Evolutionary conservation across 805 yeast species (phyloP), one percentile per base, ranked within the genome.

Genomic region (Saccharomycopsis schoenii): DNA sequence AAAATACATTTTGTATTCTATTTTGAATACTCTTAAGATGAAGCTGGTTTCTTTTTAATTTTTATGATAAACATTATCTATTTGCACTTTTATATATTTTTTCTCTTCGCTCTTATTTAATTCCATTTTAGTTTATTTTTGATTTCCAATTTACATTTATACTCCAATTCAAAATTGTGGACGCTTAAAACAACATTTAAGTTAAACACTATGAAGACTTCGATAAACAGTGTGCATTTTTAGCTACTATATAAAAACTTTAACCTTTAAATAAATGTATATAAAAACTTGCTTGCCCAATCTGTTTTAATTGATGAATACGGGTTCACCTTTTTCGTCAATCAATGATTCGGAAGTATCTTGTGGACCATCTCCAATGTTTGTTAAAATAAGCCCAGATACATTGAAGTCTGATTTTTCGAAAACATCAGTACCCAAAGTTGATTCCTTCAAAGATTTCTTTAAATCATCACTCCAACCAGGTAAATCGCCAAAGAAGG

Each of bases 351-450:
- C 83, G 2, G 74, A 66, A 24, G 85, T 79, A 60, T 77, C 80
- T 71, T 79, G 83, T 14, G 98, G 97, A 55, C 97, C 98, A 25
- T 83, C 82, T 40, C 98, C 99, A 60, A 90, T 92, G 67, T 81
- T 75, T 15, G 99, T 92, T 68, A 88, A 76, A 67, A 94, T 94
- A 47, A 94, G 83, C 68, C 86, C 85, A 56, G 93, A 83, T 58
- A 94, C 92, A 50, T 56, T 58, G 21, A 64, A 62, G 25, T 62
- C 64, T 25, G 29, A 43, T 15, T 74, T 71, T 66, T 80, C 83
- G 67, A 80, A 76, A 51, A 73, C 74, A 65, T 76, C 73, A 39
- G 73, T 68, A 29, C 54, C 61, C 4, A 29, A 17, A 19, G 55
- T 47, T 29, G 73, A 69, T 17, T 72, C 68, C 11, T 66, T 61